phyloP scores from a whole-genome alignment of 2,329 filamentous ascomycete genomes.

The Macrophomina pseudophaseolina region DNA sequence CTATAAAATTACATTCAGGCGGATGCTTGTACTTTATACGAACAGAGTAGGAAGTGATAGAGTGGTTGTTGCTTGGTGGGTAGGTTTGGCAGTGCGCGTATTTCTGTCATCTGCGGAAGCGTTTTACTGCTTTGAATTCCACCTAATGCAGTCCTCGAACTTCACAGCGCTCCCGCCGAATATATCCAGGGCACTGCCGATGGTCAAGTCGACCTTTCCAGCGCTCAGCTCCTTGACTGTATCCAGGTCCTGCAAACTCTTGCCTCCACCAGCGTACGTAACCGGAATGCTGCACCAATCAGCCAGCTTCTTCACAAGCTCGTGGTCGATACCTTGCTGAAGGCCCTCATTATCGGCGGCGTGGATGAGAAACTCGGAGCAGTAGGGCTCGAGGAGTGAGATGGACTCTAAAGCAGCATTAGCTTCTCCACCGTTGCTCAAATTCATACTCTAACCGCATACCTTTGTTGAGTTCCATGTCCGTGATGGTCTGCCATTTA shows the following conservation, averaged over 20 bases:
- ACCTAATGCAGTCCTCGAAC: conserved; percentile 86
- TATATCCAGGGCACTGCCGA: conserved; percentile 93
- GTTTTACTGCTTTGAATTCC: conserved; percentile 64
- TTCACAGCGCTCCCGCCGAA: conserved; percentile 88
- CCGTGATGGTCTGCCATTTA: conserved; percentile 97
- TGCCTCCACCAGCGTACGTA: conserved; percentile 94
- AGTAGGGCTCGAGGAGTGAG: conserved; percentile 81
- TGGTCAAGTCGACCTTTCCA: conserved; percentile 89
- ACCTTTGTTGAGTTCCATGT: conserved; percentile 93
- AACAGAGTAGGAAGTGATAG: too few relatives aligned
- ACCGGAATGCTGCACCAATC: conserved; percentile 91
- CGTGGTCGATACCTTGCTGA: conserved; percentile 87
- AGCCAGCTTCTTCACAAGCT: conserved; percentile 76
- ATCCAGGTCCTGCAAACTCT: conserved; percentile 80
- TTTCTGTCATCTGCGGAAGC: neutral
- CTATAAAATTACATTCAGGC: too few relatives aligned
- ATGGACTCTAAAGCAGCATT: conserved; percentile 72
- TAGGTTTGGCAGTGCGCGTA: too few relatives aligned
- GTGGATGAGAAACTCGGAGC: conserved; percentile 95
- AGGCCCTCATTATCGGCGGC: conserved; percentile 96
- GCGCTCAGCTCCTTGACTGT: conserved; percentile 77
- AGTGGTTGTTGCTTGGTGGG: too few relatives aligned
- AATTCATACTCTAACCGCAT: conserved; percentile 32
- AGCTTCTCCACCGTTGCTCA: neutral
- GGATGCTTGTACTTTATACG: too few relatives aligned